Evolutionary conservation across 2,329 filamentous ascomycete genomes (phyloP).

Genomic region (Hypoxylon sp.): DNA sequence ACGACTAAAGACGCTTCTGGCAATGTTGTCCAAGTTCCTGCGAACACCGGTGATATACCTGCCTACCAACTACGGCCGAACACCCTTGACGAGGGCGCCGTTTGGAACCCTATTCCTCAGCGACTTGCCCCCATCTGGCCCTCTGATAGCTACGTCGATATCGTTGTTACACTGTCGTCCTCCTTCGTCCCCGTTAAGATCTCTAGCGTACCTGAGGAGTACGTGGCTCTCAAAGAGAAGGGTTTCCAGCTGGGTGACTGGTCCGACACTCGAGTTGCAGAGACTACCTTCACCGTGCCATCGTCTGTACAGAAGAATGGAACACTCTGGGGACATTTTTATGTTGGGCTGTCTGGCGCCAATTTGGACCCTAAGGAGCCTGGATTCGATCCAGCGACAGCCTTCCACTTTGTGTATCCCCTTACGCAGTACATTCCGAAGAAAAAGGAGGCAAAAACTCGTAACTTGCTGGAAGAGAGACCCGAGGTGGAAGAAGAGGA

Average conservation of each 20-base stretch:
- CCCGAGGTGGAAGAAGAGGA: slow-evolving; percentile 65
- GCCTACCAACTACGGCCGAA: slow-evolving; percentile 76
- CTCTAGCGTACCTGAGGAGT: slow-evolving; percentile 74
- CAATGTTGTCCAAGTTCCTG: slow-evolving; percentile 67
- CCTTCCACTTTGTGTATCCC: slow-evolving; percentile 87
- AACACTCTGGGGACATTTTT: slow-evolving; percentile 96
- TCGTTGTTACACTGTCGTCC: slow-evolving; percentile 86
- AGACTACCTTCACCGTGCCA: slow-evolving; percentile 84
- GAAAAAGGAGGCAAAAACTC: slow-evolving; percentile 90
- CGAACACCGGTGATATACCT: slow-evolving; percentile 71
- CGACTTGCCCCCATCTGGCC: slow-evolving; percentile 91
- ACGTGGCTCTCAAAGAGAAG: slow-evolving; percentile 84
- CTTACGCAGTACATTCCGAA: slow-evolving; percentile 91
- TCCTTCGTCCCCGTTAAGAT: slow-evolving; percentile 79
- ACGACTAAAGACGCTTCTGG: slow-evolving; percentile 67
- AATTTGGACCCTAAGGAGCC: slow-evolving; percentile 81
- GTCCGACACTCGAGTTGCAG: slow-evolving; percentile 82
- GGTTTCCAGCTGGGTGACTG: slow-evolving; percentile 84
- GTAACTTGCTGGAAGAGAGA: slow-evolving; percentile 81
- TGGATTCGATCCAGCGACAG: slow-evolving; percentile 80
- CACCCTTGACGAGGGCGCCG: slow-evolving; percentile 71
- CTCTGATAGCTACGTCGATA: slow-evolving; percentile 81
- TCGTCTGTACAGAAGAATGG: slow-evolving; percentile 88
- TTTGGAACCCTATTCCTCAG: slow-evolving; percentile 76
- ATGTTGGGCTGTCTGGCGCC: slow-evolving; percentile 82